Percentiles rank a stretch among this genome's conserved stretches.
Evolutionary conservation across 768 basidiomycete genomes (phyloP).

Genomic region (Trametes sanguinea): DNA sequence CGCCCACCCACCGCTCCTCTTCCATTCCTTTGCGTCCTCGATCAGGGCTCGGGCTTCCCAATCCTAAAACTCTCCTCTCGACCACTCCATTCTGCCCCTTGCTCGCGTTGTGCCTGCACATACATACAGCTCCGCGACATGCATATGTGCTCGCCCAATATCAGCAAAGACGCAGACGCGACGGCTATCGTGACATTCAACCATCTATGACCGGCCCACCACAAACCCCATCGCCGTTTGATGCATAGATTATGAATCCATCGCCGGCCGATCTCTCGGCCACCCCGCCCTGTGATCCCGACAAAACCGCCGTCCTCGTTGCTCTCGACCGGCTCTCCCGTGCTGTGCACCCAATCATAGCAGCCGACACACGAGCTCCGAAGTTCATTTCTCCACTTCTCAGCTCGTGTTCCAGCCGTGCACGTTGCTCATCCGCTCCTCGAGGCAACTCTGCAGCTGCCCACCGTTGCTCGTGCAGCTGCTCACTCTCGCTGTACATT

Average conservation of each 20-base stretch:
- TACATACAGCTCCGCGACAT: neutral
- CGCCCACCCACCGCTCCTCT: neutral
- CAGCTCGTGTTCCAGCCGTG: neutral
- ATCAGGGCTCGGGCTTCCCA: constrained; percentile 5
- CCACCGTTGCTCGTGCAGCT: no score
- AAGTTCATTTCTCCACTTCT: constrained; percentile 1
- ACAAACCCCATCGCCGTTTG: neutral
- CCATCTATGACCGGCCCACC: neutral
- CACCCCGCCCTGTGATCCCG: constrained; percentile 3
- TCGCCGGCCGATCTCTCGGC: constrained; percentile 10
- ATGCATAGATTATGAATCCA: neutral
- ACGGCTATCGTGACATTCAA: neutral
- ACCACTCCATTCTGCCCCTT: constrained; percentile 4
- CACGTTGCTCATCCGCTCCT: neutral
- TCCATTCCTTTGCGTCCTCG: constrained; percentile 3
- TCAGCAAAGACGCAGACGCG: neutral
- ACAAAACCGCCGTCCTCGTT: neutral
- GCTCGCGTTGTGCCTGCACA: neutral
- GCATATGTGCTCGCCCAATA: neutral
- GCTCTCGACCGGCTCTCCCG: neutral
- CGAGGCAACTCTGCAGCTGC: neutral
- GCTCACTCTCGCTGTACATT: no score
- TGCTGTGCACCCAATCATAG: neutral
- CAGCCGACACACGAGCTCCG: neutral
- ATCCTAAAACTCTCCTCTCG: constrained; percentile 7